Base-by-base conservation (phyloP, 1,284 basidiomycete species). In the Coniophora puteana region DNA sequence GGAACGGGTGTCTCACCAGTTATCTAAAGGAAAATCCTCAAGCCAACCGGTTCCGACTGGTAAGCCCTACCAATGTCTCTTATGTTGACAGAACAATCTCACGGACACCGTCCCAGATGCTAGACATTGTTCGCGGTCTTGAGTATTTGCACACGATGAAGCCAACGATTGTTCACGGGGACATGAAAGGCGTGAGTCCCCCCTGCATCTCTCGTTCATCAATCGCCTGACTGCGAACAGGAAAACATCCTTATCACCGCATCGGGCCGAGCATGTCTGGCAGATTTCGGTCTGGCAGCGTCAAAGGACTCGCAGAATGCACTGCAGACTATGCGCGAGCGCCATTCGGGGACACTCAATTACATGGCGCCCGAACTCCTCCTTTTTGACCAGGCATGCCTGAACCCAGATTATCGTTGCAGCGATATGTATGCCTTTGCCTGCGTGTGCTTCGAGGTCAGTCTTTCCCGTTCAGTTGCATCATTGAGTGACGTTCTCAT, bases 81-180 rank as follows among this genome's bases (percentile, higher is more conserved):
- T n/a, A n/a, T n/a, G n/a, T n/a, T 25, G 23, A 17, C 20, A 36
- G 33, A 4, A 16, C 16, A 4, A 12, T 16, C 23, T 42, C 11
- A 36, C 40, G 29, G 25, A 48, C 30, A 6, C 29, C 41, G 3
- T 13, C 4, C 13, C 43, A 71, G 70, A 51, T 70, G 27, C 49
- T 61, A 2, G 67, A 71, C 36, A 55, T 67, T 26, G 65, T 67
- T 8, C 57, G 43, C n/a, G 69, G 69, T 18, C 46, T 71, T 11
- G 57, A 63, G 8, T 69, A 72, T 40, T 50, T 72, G 8, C 69
- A 71, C 41, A 61, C 55, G 2, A 57, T 59, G 48, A 50, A 56
- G 36, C 63, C 59, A 7, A 66, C 64, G 5, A 64, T 71, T n/a
- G 55, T 68, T n/a, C 69, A 71, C 20, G 69, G 69, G 18, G 69